Evolutionary conservation across 805 yeast genomes (phyloP).

Genomic region (Teunomyces aglyptinius): DNA sequence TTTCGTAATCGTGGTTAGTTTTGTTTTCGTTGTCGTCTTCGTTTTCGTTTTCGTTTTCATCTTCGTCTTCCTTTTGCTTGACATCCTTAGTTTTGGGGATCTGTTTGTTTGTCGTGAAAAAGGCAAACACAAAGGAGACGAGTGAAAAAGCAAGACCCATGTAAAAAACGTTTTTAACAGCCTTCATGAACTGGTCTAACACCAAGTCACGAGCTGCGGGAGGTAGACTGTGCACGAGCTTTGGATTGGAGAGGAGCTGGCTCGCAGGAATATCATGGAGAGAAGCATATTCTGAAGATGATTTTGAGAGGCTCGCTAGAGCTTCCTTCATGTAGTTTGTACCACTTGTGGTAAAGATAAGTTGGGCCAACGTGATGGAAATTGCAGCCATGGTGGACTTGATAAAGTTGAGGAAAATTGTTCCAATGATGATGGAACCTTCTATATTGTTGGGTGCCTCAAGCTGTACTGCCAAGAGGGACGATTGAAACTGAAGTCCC

Average conservation of each 20-base stretch:
- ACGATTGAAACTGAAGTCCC: conserved; percentile 37
- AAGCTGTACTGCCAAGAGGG: conserved; percentile 35
- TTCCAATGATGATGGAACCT: conserved; percentile 35
- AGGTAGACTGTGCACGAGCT: conserved; percentile 25
- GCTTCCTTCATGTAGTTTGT: conserved; percentile 15
- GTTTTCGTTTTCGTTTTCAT: neutral
- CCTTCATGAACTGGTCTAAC: conserved; percentile 30
- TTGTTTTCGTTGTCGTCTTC: conserved; percentile 1
- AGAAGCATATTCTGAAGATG: conserved; percentile 12
- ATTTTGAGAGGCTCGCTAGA: conserved; percentile 9
- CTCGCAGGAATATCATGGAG: conserved; percentile 14
- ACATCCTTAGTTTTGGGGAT: conserved; percentile 31
- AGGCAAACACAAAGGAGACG: conserved; percentile 26
- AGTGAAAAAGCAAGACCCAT: conserved; percentile 36
- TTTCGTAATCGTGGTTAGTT: neutral
- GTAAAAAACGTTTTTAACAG: conserved; percentile 34
- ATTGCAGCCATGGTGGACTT: conserved; percentile 34
- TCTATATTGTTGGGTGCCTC: conserved; percentile 34
- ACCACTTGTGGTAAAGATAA: conserved; percentile 25
- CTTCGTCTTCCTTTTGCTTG: conserved; percentile 2
- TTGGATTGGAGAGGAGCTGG: conserved; percentile 25
- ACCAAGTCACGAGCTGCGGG: conserved; percentile 18
- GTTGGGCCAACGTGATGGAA: conserved; percentile 30
- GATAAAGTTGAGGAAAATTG: conserved; percentile 33
- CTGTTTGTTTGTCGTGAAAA: conserved; percentile 41